Percentiles rank a stretch among this genome's conserved stretches.
These are phyloP conservation scores for Hypsizygus marmoreus DNA, from an alignment of 768 basidiomycete genomes.

Conservation along the genomic window DNA sequence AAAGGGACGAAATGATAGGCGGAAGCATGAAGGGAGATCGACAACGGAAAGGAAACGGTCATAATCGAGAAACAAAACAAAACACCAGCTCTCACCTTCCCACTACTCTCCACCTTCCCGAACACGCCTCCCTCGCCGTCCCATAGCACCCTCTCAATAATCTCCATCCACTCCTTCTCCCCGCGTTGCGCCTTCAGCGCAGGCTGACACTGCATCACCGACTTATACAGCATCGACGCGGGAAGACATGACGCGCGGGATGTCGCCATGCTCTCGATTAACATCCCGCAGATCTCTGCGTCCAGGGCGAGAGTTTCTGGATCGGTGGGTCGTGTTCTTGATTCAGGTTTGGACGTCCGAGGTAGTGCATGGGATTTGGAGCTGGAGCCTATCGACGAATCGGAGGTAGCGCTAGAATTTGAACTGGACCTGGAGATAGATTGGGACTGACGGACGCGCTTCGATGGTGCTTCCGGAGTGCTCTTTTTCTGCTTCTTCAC, in stretches of 20 bases:
- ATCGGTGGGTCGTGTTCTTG: neutral
- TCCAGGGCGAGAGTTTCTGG: slow-evolving; percentile 12
- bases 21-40: too few species aligned
- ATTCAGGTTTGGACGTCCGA: neutral
- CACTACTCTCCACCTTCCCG: slow-evolving; percentile 69
- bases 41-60: neutral
- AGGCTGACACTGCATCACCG: slow-evolving; percentile 56
- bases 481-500: slow-evolving; percentile 25
- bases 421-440: neutral
- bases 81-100: slow-evolving; percentile 42
- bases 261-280: slow-evolving; percentile 71
- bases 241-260: slow-evolving; percentile 71
- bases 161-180: slow-evolving; percentile 49
- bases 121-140: slow-evolving; percentile 60
- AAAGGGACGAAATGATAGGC: too few species aligned
- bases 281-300: slow-evolving; percentile 59
- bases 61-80: slow-evolving; percentile 10
- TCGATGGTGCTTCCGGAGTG: slow-evolving; percentile 6
- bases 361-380: slow-evolving; percentile 4
- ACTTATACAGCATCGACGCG: slow-evolving; percentile 51
- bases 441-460: slow-evolving; percentile 1
- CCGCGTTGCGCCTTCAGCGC: slow-evolving; percentile 42
- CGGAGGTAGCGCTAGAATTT: too few species aligned
- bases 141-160: slow-evolving; percentile 54
- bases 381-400: too few species aligned